These are phyloP conservation scores for Candida jianshihensis DNA, from an alignment of 805 yeast genomes.

Conservation along the genomic window DNA sequence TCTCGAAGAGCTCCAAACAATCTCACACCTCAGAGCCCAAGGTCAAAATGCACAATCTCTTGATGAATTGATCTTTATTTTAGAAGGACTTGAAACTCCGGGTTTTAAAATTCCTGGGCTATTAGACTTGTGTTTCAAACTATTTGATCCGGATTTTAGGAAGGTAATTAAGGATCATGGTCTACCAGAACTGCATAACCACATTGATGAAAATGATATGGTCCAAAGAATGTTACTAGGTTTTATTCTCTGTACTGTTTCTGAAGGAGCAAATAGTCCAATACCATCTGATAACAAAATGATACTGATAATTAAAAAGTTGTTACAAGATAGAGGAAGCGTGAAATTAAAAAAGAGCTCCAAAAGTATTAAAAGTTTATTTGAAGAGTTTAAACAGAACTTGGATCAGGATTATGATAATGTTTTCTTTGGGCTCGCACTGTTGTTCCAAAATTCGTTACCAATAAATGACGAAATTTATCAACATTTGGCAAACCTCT, in stretches of 20 bases:
- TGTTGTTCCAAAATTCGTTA: conserved; percentile 9
- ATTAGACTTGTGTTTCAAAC: conserved; percentile 22
- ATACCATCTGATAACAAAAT: conserved; percentile 1
- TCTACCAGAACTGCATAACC: conserved; percentile 4
- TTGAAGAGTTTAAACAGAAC: conserved; percentile 7
- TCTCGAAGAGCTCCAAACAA: conserved; percentile 13
- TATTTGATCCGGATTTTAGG: conserved; percentile 18
- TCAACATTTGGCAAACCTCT: neutral
- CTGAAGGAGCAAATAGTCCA: conserved; percentile 1
- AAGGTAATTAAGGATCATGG: conserved; percentile 10
- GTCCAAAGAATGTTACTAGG: conserved; percentile 9
- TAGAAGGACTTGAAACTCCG: conserved; percentile 16
- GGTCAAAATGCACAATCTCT: conserved; percentile 28
- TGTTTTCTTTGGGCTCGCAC: conserved; percentile 9
- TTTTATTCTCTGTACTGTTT: conserved; percentile 12
- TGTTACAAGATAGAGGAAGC: neutral
- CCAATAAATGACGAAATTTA: conserved; percentile 1
- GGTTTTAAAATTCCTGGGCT: conserved; percentile 12
- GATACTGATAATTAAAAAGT: neutral
- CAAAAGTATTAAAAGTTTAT: conserved; percentile 3
- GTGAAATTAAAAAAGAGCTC: conserved; percentile 1
- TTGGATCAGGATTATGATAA: conserved; percentile 6
- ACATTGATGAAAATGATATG: conserved; percentile 1
- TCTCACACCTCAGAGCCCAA: conserved; percentile 25
- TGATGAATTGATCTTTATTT: conserved; percentile 30